Base-by-base conservation (phyloP, 306 rosid genomes). In the Rosa lucieae region DNA sequence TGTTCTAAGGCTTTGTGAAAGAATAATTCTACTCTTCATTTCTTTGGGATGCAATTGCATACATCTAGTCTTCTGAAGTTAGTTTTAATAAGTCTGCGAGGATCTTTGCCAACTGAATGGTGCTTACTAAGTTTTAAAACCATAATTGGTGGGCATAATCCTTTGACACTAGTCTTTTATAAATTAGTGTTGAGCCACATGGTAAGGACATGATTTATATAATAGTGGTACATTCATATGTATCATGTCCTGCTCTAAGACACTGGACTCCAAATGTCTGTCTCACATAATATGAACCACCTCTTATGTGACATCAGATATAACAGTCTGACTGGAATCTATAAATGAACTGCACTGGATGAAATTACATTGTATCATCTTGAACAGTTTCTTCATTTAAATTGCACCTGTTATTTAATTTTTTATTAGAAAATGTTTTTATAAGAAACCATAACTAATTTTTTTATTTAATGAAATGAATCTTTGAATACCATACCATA, bases 291-390 rank as follows among this genome's bases (percentile, higher is more conserved):
- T 18, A 14, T 21, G 52, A 14, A 29, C 61, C 32, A 29, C 26
- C 23, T 47, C 61, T 71, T 29, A 71, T 29, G 40, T 47, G 58
- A 14, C n/a, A 48, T 68, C 66, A 59, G 20, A 18, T 32, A 49
- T 72, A 72, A 49, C 17, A 17, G 8, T 49, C 26, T 49, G 58
- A 14, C 21, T 5, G 18, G 18, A 62, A 11, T 29, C 17, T 32
- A 62, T 62, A 62, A 29, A 29, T 63, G 40, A 63, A 71, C 61
- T 71, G 15, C 61, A 26, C 20, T 71, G 59, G 35, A 56, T 71
- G 59, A 14, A 23, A 70, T 70, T 21, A 46, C 42, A 0, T 6
- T 14, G 26, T n/a, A 43, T 23, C 55, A 70, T 44, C 75, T 71
- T 70, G 35, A 44, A 44, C 26, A 43, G 18, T 13, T 70, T 70